A percentile compares a stretch with the other conserved stretches of the same genome.
These are phyloP conservation scores for Raffaelea albimanens DNA, from an alignment of 2,329 filamentous ascomycete genomes.

Conservation along the genomic window DNA sequence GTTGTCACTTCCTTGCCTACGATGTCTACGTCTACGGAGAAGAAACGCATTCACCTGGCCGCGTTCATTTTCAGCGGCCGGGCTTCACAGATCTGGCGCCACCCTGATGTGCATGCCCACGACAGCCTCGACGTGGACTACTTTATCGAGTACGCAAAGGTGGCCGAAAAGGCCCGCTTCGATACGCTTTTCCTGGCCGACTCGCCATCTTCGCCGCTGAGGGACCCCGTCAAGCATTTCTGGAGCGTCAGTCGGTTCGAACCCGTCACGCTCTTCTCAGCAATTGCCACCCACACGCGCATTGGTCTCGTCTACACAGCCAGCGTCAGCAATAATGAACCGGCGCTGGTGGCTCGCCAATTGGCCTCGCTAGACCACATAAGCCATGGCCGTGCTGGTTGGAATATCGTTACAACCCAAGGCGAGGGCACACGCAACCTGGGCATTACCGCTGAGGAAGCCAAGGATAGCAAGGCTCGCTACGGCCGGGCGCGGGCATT, in stretches of 20 bases:
- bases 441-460: constrained; percentile 1
- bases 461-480: constrained; percentile 1
- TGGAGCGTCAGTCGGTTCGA: constrained; percentile 9
- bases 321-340: constrained; percentile 7
- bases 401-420: constrained; percentile 5
- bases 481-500: constrained; percentile 2
- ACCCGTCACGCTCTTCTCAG: constrained; percentile 6
- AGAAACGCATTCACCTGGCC: constrained; percentile 5
- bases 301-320: constrained; percentile 7
- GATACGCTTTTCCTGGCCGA: constrained; percentile 7
- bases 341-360: constrained; percentile 4
- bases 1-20: no score
- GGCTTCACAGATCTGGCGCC: constrained; percentile 7
- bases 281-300: constrained; percentile 3
- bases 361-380: constrained; percentile 5
- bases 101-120: constrained; percentile 6
- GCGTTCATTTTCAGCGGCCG: constrained; percentile 9
- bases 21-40: no score
- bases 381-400: constrained; percentile 4
- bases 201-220: neutral
- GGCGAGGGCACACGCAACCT: constrained; percentile 3
- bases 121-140: constrained; percentile 9
- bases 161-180: constrained; percentile 7
- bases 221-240: constrained; percentile 1
- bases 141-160: constrained; percentile 7